Base-by-base conservation (phyloP, 345 rosid species). In the Citrus sinensis region DNA sequence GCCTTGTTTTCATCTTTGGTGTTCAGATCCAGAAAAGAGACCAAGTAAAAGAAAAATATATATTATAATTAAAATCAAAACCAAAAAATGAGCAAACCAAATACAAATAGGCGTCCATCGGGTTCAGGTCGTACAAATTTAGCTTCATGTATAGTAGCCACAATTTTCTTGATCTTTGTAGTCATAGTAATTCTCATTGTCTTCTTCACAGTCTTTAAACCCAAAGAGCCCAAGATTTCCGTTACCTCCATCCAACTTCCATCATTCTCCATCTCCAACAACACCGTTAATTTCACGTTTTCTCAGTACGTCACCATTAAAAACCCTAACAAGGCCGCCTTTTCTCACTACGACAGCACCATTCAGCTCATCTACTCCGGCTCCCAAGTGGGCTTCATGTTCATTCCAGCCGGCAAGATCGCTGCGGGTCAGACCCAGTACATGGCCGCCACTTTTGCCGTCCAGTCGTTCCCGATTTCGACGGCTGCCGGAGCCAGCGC, bases 401-500 rank as follows among this genome's bases (percentile, higher is more conserved):
- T 94, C 87, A 92, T 97, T 17, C 99, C 99, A 82, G 99, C 99
- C 46, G 98, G 98, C 7, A 88, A 92, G 84, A 89, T 94, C 87
- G 93, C 84, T 13, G 76, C 98, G 1, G 95, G 97, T 40, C 89
- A 69, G 80, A 89, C 94, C 81, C 90, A 94, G 81, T 88, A 92
- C 89, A 94, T 94, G 98, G 97, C 95, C 40, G 98, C 97, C n/a
- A 92, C 92, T 68, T 97, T 94, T 79, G 76, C 95, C 68, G 97
- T 94, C 65, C 89, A 91, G 76, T 93, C 98, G 27, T 92, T 97
- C 83, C 98, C 97, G 7, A 82, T 92, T 13, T 58, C 80, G 9
- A 42, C 87, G 10, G 75, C 81, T 29, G 74, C 84, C 59, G 88
- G 76, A 67, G 87, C 87, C 0, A 78, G 78, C 10, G 67, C 68